A percentile compares a stretch with the other conserved stretches of the same genome.
Evolutionary conservation across 2,329 filamentous ascomycete genomes (phyloP).

Genomic region (Hypoxylon sp.): DNA sequence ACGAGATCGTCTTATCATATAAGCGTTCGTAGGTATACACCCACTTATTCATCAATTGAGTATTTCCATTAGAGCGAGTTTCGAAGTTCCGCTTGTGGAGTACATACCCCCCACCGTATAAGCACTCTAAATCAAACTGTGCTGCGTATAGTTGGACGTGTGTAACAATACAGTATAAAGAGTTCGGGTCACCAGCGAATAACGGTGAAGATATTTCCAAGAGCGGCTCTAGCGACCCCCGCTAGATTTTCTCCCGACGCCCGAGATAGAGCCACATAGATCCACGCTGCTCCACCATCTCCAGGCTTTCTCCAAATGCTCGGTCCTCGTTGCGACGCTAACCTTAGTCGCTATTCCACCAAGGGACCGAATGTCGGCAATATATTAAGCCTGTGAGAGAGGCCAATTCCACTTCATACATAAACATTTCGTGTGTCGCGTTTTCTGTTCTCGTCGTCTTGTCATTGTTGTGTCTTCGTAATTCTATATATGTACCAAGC

Average conservation of each 20-base stretch:
- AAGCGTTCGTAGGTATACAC: background rate
- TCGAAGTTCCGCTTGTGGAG: background rate
- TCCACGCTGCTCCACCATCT: slow-evolving; percentile 36
- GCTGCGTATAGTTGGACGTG: background rate
- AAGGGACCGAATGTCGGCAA: slow-evolving; percentile 36
- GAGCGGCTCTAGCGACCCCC: slow-evolving; percentile 29
- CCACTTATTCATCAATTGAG: slow-evolving; percentile 7
- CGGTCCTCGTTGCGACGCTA: slow-evolving; percentile 35
- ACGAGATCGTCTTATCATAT: background rate
- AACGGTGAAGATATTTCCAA: slow-evolving; percentile 45
- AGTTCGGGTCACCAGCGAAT: slow-evolving; percentile 36
- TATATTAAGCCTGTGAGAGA: slow-evolving; percentile 37
- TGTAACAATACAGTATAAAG: slow-evolving; percentile 10
- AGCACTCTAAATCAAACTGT: background rate
- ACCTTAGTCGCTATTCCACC: slow-evolving; percentile 25
- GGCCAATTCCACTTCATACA: slow-evolving; percentile 32
- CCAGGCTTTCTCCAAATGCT: slow-evolving; percentile 38
- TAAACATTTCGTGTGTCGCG: slow-evolving; percentile 8
- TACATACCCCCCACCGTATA: background rate
- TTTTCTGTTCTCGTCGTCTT: slow-evolving; percentile 3
- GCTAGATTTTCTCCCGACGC: slow-evolving; percentile 50
- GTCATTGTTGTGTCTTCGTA: slow-evolving; percentile 3
- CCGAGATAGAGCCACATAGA: slow-evolving; percentile 35
- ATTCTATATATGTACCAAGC: slow-evolving; percentile 2
- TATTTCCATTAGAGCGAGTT: slow-evolving; percentile 1